Evolutionary conservation across 352 stramenopile genomes (phyloP), one percentile per base, ranked within the genome.

Genomic region (Lagenidium giganteum): DNA sequence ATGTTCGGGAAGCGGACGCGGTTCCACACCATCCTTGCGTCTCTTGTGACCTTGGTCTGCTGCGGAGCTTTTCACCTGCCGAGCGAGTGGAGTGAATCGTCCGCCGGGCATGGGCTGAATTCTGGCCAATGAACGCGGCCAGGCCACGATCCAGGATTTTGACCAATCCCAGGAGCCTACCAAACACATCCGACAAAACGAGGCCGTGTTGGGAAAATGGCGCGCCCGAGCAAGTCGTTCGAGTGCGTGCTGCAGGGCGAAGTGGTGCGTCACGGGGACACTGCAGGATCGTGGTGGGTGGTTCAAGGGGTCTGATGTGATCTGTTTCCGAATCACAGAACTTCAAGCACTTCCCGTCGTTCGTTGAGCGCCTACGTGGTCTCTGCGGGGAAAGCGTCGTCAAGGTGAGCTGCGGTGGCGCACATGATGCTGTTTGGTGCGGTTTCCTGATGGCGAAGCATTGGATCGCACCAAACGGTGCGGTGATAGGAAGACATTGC

Each of bases 1-100:
- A 93, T 93, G 67, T 93, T 93, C 41, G 80, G 80, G 62, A 93
- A 93, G 48, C 82, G 82, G 42, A 93, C 40, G 44, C 76, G 72
- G 51, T 85, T 88, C 80, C 80, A 93, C 62, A 88, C 74, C 80
- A 90, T 90, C 40, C 48, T 83, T 27, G 20, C 17, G 32, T 31
- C 42, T 18, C 32, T 16, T 13, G 41, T n/a, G 22, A n/a, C 31
- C 14, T 25, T 16, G 17, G 16, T 18, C 13, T 26, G 13, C 17
- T 37, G 9, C 11, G 16, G 13, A 28, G 18, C 31, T 39, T 24
- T 27, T 21, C 20, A 31, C n/a, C n/a, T n/a, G n/a, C n/a, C n/a
- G n/a, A n/a, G n/a, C n/a, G n/a, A n/a, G n/a, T n/a, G n/a, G n/a
- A n/a, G n/a, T n/a, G n/a, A n/a, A n/a, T n/a, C n/a, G n/a, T n/a